Conservation (phyloP, 1,284 basidiomycete species). For the Rhodofomes roseus region DNA sequence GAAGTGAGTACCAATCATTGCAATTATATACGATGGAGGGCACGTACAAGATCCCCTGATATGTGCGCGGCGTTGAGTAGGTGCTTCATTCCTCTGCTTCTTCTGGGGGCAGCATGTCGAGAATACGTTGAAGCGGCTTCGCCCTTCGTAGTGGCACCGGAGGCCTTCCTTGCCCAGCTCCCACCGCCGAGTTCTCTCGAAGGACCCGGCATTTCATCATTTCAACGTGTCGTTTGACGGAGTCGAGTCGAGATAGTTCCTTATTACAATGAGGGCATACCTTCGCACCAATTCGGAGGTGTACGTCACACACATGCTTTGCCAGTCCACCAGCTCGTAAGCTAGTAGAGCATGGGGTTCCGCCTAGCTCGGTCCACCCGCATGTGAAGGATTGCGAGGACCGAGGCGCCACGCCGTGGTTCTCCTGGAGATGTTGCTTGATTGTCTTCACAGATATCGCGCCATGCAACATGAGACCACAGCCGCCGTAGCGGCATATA, state of each 20-base stretch:
- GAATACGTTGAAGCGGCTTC: no score
- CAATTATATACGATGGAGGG: no score
- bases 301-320: neutral
- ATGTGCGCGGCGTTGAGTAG: no score
- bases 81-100: no score
- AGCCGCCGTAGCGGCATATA: no score
- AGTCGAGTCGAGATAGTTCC: neutral
- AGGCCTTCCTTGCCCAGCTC: neutral
- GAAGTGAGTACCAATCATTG: no score
- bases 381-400: neutral
- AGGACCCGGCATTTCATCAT: neutral
- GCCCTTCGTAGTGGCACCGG: no score
- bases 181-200: neutral
- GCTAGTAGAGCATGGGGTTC: neutral
- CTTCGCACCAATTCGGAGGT: neutral
- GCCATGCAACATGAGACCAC: no score
- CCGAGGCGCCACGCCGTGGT: neutral
- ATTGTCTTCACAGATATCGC: no score
- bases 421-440: no score
- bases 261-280: neutral
- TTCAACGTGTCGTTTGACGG: neutral
- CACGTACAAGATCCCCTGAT: no score
- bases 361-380: neutral
- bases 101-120: no score
- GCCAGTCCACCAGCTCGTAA: neutral